phyloP scores from a whole-genome alignment of 805 yeast species.

The Cephaloascus albidus region DNA sequence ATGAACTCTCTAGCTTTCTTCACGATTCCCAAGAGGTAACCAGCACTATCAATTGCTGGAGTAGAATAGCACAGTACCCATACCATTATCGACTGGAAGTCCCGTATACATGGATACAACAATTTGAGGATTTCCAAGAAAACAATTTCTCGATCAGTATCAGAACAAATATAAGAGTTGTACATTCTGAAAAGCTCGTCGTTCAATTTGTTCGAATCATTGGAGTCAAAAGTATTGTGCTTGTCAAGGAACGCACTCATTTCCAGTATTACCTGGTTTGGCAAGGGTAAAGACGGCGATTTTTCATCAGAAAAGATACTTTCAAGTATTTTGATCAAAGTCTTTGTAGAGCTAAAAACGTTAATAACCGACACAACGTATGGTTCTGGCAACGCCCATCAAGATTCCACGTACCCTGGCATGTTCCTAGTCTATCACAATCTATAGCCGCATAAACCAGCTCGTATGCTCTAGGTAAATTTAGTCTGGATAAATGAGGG shows the following conservation, averaged over 20 bases:
- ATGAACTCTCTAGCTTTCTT: constrained; percentile 19
- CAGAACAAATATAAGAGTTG: constrained; percentile 16
- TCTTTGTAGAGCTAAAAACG: background rate
- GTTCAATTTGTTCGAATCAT: constrained; percentile 18
- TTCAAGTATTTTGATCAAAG: background rate
- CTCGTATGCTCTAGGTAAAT: no score
- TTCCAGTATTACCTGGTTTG: constrained; percentile 1
- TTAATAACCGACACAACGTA: no score
- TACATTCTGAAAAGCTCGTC: constrained; percentile 26
- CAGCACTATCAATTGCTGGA: constrained; percentile 53
- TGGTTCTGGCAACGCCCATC: no score
- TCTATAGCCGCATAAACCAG: no score
- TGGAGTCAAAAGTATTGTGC: constrained; percentile 24
- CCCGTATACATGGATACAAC: constrained; percentile 19
- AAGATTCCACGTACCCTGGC: no score
- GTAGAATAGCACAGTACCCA: constrained; percentile 43
- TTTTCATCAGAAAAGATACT: background rate
- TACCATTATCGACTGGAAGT: constrained; percentile 19
- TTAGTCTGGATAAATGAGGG: no score
- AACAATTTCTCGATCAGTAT: constrained; percentile 20
- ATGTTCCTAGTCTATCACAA: no score
- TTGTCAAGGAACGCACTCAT: constrained; percentile 9
- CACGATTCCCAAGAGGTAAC: constrained; percentile 31
- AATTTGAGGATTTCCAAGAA: constrained; percentile 28
- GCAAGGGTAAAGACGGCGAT: background rate